Conservation (phyloP, 2,329 filamentous ascomycete genomes). For the Drechslerella coelobrocha region DNA sequence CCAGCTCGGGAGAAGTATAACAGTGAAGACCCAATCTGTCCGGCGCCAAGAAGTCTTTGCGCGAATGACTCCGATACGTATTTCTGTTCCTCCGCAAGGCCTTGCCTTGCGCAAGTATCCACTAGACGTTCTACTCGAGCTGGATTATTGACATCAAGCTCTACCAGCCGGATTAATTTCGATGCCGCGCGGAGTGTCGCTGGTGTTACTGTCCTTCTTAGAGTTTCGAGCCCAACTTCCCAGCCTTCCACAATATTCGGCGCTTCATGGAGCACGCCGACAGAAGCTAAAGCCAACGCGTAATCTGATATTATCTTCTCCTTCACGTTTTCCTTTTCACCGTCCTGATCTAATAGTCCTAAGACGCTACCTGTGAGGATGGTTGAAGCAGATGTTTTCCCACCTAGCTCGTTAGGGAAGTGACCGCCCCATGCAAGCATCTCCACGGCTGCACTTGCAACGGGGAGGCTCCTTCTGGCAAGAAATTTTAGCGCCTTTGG, state of each 20-base stretch:
- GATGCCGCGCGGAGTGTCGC: slow-evolving; percentile 34
- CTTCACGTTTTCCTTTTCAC: slow-evolving; percentile 35
- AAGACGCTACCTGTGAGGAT: slow-evolving; percentile 12
- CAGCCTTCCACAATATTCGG: slow-evolving; percentile 31
- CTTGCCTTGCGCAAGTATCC: slow-evolving; percentile 21
- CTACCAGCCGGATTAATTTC: slow-evolving; percentile 25
- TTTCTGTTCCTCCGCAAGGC: slow-evolving; percentile 32
- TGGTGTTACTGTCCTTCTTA: slow-evolving; percentile 30
- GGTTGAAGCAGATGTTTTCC: slow-evolving; percentile 7
- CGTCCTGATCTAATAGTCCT: slow-evolving; percentile 16
- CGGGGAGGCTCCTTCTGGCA: slow-evolving; percentile 32
- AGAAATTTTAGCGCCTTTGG: slow-evolving; percentile 36
- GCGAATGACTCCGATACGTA: slow-evolving; percentile 43
- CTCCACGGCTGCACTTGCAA: slow-evolving; percentile 38
- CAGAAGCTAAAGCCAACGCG: slow-evolving; percentile 27
- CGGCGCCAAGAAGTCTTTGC: slow-evolving; percentile 27
- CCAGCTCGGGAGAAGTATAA: slow-evolving; percentile 41
- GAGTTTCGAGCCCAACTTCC: slow-evolving; percentile 41
- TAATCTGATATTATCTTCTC: slow-evolving; percentile 38
- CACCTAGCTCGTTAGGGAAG: slow-evolving; percentile 21
- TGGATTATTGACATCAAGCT: slow-evolving; percentile 32
- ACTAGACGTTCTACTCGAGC: slow-evolving; percentile 31
- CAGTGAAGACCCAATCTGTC: slow-evolving; percentile 29
- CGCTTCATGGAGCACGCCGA: slow-evolving; percentile 25
- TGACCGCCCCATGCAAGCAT: slow-evolving; percentile 43